Evolutionary conservation across 495 filamentous ascomycete genomes (phyloP).

Genomic region (Daldinia concentrica): DNA sequence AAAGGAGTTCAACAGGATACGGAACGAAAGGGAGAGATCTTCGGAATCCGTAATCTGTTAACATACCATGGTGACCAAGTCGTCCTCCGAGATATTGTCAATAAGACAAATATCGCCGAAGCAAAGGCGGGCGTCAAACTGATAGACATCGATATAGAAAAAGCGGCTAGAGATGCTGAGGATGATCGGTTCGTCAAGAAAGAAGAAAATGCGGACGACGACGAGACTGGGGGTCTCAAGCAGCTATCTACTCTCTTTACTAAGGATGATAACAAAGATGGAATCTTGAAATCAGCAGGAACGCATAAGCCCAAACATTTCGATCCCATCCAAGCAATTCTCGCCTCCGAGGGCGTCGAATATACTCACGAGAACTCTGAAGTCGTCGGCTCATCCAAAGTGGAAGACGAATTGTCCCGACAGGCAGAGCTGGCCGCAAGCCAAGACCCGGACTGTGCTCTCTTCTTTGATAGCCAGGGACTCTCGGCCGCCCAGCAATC

Average conservation of each 20-base stretch:
- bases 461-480: constrained; percentile 51
- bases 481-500: constrained; percentile 33
- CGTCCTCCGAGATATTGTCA: constrained; percentile 89
- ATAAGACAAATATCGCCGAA: constrained; percentile 97
- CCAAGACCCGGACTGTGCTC: constrained; percentile 49
- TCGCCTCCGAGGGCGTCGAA: constrained; percentile 87
- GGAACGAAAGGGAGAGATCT: constrained; percentile 87
- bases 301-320: constrained; percentile 56
- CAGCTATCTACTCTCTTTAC: constrained; percentile 78
- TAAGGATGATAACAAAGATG: constrained; percentile 57
- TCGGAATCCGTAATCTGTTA: constrained; percentile 89
- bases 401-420: constrained; percentile 81
- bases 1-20: constrained; percentile 89
- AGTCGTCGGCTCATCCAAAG: constrained; percentile 86
- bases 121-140: constrained; percentile 85
- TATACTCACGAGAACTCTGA: constrained; percentile 98
- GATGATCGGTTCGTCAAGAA: constrained; percentile 52
- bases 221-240: constrained; percentile 73
- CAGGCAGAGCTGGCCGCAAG: constrained; percentile 73
- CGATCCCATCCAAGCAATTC: constrained; percentile 88
- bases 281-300: constrained; percentile 42
- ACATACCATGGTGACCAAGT: constrained; percentile 80
- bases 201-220: constrained; percentile 55
- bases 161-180: constrained; percentile 65
- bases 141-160: constrained; percentile 73